phyloP scores from a whole-genome alignment of 2,329 filamentous ascomycete species.

The Colletotrichum godetiae region DNA sequence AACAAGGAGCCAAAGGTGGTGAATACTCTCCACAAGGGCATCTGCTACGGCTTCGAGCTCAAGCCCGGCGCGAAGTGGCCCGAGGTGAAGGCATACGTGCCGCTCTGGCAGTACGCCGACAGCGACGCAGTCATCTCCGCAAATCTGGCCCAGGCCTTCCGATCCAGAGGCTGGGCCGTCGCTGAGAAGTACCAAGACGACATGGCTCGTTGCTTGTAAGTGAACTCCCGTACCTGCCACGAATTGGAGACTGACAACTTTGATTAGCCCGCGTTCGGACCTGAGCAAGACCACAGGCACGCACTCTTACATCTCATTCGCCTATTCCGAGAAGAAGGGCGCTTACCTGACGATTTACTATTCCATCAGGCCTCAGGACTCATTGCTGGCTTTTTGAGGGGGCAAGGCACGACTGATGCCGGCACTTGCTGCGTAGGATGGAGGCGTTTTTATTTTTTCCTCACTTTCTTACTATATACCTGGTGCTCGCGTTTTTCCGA shows the following conservation, averaged over 20 bases:
- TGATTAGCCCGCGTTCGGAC: constrained; percentile 28
- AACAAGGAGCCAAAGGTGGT: constrained; percentile 28
- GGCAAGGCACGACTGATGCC: not conserved
- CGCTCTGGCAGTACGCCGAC: constrained; percentile 40
- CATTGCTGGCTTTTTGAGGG: constrained; percentile 24
- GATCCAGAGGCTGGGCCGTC: constrained; percentile 30
- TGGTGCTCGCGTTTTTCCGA: not conserved
- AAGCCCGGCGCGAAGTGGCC: constrained; percentile 38
- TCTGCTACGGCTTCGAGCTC: constrained; percentile 43
- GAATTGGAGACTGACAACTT: not conserved
- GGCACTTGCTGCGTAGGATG: not conserved
- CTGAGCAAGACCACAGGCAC: constrained; percentile 16
- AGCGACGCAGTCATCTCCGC: constrained; percentile 29
- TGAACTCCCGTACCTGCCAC: not conserved
- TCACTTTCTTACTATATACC: not conserved
- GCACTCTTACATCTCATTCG: constrained; percentile 38
- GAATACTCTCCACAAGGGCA: constrained; percentile 36
- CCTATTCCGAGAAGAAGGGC: constrained; percentile 36
- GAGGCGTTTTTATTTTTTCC: not conserved
- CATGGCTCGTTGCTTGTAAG: constrained; percentile 33
- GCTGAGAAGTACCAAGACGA: constrained; percentile 31
- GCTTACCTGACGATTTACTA: constrained; percentile 39
- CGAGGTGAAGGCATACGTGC: constrained; percentile 42
- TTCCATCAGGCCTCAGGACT: constrained; percentile 32
- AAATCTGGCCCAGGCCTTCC: constrained; percentile 33